Percentiles rank a stretch among this genome's conserved stretches.
Conservation (phyloP, 2,329 filamentous ascomycete genomes). For the Pseudogymnoascus sp. region DNA sequence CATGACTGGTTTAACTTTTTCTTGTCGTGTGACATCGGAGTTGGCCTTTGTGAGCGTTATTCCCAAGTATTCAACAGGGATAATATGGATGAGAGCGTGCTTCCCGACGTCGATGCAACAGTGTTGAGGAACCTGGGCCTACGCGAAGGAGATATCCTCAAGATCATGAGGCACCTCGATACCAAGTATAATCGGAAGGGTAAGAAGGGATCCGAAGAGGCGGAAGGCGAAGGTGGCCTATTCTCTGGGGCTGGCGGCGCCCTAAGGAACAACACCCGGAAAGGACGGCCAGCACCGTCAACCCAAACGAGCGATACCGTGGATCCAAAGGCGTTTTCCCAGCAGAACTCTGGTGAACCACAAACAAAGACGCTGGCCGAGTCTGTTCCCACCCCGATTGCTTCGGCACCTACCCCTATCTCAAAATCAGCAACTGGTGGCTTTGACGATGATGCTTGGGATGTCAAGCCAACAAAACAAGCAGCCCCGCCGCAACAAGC, state of each 20-base stretch:
- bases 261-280: conserved; percentile 88
- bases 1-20: conserved; percentile 99
- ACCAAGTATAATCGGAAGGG: conserved; percentile 65
- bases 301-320: conserved; percentile 79
- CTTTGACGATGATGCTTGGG: conserved; percentile 97
- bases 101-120: conserved; percentile 80
- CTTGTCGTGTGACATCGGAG: conserved; percentile 81
- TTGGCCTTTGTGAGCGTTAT: conserved; percentile 90
- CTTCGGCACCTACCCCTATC: conserved; percentile 32
- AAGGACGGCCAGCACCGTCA: conserved; percentile 80
- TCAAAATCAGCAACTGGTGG: conserved; percentile 49
- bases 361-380: conserved; percentile 31
- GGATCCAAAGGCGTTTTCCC: conserved; percentile 77
- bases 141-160: conserved; percentile 92
- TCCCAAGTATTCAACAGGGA: conserved; percentile 82
- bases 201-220: conserved; percentile 48
- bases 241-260: conserved; percentile 92
- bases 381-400: conserved; percentile 41
- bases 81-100: conserved; percentile 89
- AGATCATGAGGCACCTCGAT: conserved; percentile 86
- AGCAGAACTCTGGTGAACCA: conserved; percentile 43
- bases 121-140: conserved; percentile 83
- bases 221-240: conserved; percentile 58
- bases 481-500: conserved; percentile 30
- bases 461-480: conserved; percentile 75